phyloP scores from a whole-genome alignment of 768 basidiomycete species.

The Psilocybe azurescens region DNA sequence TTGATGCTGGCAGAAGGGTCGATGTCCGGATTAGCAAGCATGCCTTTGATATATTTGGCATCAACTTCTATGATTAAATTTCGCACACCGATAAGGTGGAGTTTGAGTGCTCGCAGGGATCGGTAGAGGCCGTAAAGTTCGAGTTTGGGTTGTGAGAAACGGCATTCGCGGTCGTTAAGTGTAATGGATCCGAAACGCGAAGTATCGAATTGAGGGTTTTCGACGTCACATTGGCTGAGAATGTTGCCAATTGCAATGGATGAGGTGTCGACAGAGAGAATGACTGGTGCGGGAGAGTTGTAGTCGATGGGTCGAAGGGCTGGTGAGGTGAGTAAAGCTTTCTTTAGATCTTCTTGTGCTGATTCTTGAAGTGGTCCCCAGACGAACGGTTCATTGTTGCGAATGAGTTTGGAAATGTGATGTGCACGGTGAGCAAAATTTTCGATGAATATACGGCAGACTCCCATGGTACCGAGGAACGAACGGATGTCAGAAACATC shows the following conservation, averaged over 20 bases:
- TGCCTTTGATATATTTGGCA: constrained; percentile 14
- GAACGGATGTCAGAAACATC: constrained; percentile 26
- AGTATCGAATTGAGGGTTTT: background rate
- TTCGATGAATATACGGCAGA: background rate
- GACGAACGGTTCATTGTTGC: background rate
- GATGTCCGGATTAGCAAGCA: constrained; percentile 14
- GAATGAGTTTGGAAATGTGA: background rate
- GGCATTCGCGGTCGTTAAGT: constrained; percentile 7
- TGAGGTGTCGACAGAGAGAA: constrained; percentile 3
- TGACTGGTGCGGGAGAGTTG: background rate
- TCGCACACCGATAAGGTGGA: constrained; percentile 3
- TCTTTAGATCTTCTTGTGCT: constrained; percentile 6
- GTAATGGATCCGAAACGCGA: constrained; percentile 11
- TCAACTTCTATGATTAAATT: constrained; percentile 12
- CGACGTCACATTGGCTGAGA: background rate
- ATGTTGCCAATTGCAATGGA: constrained; percentile 4
- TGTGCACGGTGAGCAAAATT: constrained; percentile 1
- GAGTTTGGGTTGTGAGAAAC: constrained; percentile 10
- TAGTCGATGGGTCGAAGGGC: background rate
- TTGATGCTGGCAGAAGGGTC: constrained; percentile 13
- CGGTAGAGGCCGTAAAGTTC: constrained; percentile 10
- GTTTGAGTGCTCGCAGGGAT: constrained; percentile 1
- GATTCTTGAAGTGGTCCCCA: background rate
- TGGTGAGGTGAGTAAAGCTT: background rate
- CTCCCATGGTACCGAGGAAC: constrained; percentile 34